Evolutionary conservation across 2,329 filamentous ascomycete genomes (phyloP).

Genomic region (Aspergillus sp.): DNA sequence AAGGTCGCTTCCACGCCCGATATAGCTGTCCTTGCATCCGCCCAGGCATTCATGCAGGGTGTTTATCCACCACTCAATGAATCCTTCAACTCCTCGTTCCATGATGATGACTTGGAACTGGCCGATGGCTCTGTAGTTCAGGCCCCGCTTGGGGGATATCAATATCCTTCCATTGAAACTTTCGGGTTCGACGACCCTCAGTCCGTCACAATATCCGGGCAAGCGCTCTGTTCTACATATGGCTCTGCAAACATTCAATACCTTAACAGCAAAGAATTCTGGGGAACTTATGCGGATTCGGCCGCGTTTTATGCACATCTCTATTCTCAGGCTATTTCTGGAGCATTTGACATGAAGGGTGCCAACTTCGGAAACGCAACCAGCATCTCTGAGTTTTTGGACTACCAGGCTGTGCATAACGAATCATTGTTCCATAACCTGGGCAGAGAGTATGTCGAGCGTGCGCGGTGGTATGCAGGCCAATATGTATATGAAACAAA

Average conservation of each 20-base stretch:
- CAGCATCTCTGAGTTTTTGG: slow-evolving; percentile 57
- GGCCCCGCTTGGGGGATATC: slow-evolving; percentile 56
- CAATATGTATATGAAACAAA: slow-evolving; percentile 50
- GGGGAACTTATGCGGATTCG: slow-evolving; percentile 37
- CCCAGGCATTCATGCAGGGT: slow-evolving; percentile 62
- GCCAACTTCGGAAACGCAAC: slow-evolving; percentile 55
- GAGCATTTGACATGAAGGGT: slow-evolving; percentile 36
- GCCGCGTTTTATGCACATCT: slow-evolving; percentile 49
- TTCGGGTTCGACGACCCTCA: slow-evolving; percentile 48
- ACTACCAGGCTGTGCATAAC: slow-evolving; percentile 56
- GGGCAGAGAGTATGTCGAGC: slow-evolving; percentile 30
- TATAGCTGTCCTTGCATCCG: slow-evolving; percentile 52
- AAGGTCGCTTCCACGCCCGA: slow-evolving; percentile 49
- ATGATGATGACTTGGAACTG: slow-evolving; percentile 40
- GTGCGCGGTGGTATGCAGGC: slow-evolving; percentile 49
- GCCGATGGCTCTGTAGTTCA: slow-evolving; percentile 51
- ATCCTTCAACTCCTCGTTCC: slow-evolving; percentile 32
- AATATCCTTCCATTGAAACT: slow-evolving; percentile 54
- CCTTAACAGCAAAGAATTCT: slow-evolving; percentile 41
- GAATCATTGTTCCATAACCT: slow-evolving; percentile 36
- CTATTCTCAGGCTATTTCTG: slow-evolving; percentile 44
- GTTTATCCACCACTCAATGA: slow-evolving; percentile 55
- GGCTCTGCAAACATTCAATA: slow-evolving; percentile 42
- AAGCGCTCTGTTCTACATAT: slow-evolving; percentile 45
- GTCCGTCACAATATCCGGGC: slow-evolving; percentile 52